Base-by-base conservation (phyloP, 495 filamentous ascomycete genomes). In the Pyrenula aspistea region DNA sequence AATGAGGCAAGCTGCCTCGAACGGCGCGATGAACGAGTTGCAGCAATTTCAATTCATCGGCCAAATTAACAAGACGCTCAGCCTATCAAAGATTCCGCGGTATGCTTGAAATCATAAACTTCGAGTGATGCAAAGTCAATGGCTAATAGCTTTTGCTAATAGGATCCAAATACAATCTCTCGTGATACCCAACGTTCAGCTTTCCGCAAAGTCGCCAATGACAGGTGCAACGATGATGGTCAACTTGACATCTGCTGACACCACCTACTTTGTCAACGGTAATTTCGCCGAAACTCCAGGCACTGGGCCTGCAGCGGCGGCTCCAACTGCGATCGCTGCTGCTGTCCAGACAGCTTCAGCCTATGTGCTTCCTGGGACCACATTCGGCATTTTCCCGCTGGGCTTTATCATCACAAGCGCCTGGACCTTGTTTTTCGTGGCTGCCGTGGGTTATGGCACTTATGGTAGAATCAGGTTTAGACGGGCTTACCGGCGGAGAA, bases 191-290 rank as follows among this genome's bases (percentile, higher is more conserved):
- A 36, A 2, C 22, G 50, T 56, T 59, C 20, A 22, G 25, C 19
- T 48, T 42, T 55, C 56, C 36, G 24, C 22, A 51, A 21, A 57
- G 10, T 42, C 31, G 15, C 31, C 31, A 42, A 42, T 42, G 31
- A 42, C 31, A 42, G 31, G 31, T 15, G 31, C 31, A 4, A 15
- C 15, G 31, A 42, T 42, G 31, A 42, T 42, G 31, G 31, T 15
- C 31, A 42, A 42, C 31, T 19, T 52, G 50, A 52, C 50, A 20
- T 21, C 83, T 8, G 75, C 76, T 15, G 77, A 81, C 67, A 80
- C 84, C 61, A 82, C 85, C 20, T 81, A 77, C 10, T 91, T 89
- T 53, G 79, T 91, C 49, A 75, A 73, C 22, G 87, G 87, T 24
- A 76, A 84, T 52, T 88, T 90, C 61, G 74, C 31, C 31, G 31